Conservation (phyloP, 345 rosid species). For the Turritis glabra region DNA sequence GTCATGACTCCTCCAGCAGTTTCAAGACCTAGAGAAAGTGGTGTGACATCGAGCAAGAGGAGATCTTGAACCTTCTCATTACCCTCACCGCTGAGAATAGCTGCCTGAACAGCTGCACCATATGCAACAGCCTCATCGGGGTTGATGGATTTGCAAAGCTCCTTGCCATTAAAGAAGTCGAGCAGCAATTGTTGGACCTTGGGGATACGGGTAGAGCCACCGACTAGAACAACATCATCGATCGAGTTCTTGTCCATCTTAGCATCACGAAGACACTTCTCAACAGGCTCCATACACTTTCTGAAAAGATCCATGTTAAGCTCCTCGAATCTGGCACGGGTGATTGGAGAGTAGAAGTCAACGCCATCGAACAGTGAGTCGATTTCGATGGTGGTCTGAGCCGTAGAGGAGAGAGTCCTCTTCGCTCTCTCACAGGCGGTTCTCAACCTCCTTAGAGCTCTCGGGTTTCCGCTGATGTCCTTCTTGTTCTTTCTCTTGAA, state of each 20-base stretch:
- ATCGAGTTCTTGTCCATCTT: slow-evolving; percentile 68
- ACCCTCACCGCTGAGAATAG: slow-evolving; percentile 76
- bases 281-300: slow-evolving; percentile 77
- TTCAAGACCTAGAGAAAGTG: slow-evolving; percentile 66
- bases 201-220: slow-evolving; percentile 74
- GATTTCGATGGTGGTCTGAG: slow-evolving; percentile 67
- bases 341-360: slow-evolving; percentile 65
- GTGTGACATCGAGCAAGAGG: slow-evolving; percentile 64
- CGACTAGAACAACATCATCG: slow-evolving; percentile 69
- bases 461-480: slow-evolving; percentile 65
- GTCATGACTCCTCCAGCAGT: slow-evolving; percentile 84
- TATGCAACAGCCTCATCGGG: slow-evolving; percentile 86
- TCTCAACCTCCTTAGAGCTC: slow-evolving; percentile 72
- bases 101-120: slow-evolving; percentile 85
- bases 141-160: slow-evolving; percentile 74
- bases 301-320: slow-evolving; percentile 71
- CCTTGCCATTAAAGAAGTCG: slow-evolving; percentile 74
- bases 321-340: slow-evolving; percentile 74
- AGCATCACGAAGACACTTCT: slow-evolving; percentile 71
- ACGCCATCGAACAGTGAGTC: slow-evolving; percentile 72
- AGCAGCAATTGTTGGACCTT: slow-evolving; percentile 67
- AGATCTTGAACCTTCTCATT: slow-evolving; percentile 82
- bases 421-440: slow-evolving; percentile 73
- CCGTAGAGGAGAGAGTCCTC: slow-evolving; percentile 67
- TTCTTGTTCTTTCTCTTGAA: slow-evolving; percentile 74